Percentiles rank a stretch among this genome's conserved stretches.
phyloP scores from a whole-genome alignment of 306 rosid genomes.

The Sphenostylis stenocarpa region DNA sequence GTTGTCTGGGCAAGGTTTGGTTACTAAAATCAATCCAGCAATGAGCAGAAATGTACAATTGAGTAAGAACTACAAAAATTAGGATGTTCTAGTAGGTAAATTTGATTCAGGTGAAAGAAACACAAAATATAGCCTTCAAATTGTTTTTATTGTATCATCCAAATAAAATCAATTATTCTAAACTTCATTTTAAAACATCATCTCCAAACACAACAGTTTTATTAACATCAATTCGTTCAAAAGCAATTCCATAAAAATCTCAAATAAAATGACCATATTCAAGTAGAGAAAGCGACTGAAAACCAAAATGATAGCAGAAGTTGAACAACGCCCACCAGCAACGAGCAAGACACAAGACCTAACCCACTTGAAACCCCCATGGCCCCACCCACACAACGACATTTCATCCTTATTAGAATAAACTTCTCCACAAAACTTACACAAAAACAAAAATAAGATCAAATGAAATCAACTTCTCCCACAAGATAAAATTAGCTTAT shows the following conservation, averaged over 20 bases:
- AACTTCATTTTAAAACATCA: neutral
- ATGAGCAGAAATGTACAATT: neutral
- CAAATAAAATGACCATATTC: slow-evolving; percentile 5
- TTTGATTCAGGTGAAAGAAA: neutral
- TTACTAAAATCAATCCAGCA: neutral
- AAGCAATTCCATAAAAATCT: neutral
- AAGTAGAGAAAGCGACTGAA: slow-evolving; percentile 26
- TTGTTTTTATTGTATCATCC: neutral
- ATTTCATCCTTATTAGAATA: neutral
- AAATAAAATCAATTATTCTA: neutral
- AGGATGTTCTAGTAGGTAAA: neutral
- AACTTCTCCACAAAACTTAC: neutral
- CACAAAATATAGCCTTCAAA: neutral
- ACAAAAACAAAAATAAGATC: neutral
- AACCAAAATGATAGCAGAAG: slow-evolving; percentile 35
- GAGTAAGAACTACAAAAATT: neutral
- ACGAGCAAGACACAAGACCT: slow-evolving; percentile 28
- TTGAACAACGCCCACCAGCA: slow-evolving; percentile 31
- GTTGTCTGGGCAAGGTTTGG: neutral
- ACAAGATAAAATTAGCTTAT: neutral
- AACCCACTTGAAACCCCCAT: slow-evolving; percentile 14
- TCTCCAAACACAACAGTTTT: neutral
- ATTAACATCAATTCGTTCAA: neutral
- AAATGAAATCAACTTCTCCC: neutral
- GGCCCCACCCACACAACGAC: slow-evolving; percentile 29